Conservation (phyloP, 108 stramenopile genomes). For the Stephanodiscus minutulus region DNA sequence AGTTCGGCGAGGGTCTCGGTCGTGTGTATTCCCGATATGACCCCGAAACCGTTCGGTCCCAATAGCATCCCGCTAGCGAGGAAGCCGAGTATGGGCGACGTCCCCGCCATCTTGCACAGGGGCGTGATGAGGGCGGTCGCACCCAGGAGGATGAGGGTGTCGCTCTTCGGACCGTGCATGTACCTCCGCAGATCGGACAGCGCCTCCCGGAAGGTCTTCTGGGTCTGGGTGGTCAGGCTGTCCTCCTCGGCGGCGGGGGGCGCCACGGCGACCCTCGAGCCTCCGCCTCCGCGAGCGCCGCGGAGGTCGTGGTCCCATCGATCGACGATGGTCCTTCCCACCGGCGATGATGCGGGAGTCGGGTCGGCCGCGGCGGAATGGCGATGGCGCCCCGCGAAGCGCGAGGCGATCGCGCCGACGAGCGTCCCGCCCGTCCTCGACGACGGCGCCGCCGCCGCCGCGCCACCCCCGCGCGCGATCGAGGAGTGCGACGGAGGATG, state of each 20-base stretch:
- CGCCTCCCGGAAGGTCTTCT: constrained; percentile 65
- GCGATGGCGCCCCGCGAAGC: constrained; percentile 10
- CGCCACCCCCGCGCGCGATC: no score
- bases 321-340: constrained; percentile 38
- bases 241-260: constrained; percentile 13
- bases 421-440: background rate
- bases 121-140: constrained; percentile 92
- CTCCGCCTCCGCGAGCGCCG: constrained; percentile 26
- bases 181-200: constrained; percentile 57
- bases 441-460: background rate
- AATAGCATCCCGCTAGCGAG: constrained; percentile 88
- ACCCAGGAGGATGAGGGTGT: constrained; percentile 83
- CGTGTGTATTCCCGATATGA: constrained; percentile 82
- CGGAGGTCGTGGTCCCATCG: constrained; percentile 41
- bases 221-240: constrained; percentile 40
- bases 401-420: constrained; percentile 15
- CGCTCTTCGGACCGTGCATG: constrained; percentile 88
- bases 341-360: constrained; percentile 4
- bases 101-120: constrained; percentile 80
- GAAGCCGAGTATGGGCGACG: constrained; percentile 93
- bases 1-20: constrained; percentile 88
- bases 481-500: no score
- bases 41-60: constrained; percentile 88
- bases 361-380: background rate
- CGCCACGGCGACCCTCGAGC: background rate